phyloP scores from a whole-genome alignment of 371 early-diverging fungal species.

The Mortierella polycephala region DNA sequence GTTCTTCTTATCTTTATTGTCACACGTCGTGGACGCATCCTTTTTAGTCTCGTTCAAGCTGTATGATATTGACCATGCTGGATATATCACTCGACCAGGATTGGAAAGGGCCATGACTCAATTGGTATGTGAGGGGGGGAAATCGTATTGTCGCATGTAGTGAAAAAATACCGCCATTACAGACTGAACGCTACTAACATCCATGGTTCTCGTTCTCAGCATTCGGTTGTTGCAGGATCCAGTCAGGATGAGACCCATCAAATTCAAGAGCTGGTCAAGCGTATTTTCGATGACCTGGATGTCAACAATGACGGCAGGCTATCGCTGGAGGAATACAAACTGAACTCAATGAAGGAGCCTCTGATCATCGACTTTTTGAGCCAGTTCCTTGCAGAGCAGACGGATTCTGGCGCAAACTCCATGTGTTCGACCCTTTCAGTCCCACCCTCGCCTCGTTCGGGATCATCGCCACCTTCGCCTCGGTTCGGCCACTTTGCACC shows the following conservation, averaged over 20 bases:
- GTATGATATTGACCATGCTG: slow-evolving; percentile 86
- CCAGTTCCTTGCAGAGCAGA: slow-evolving; percentile 72
- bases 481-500: slow-evolving; percentile 52
- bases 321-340: slow-evolving; percentile 83
- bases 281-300: slow-evolving; percentile 86
- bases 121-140: slow-evolving; percentile 61
- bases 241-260: slow-evolving; percentile 74
- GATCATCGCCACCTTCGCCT: slow-evolving; percentile 58
- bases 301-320: slow-evolving; percentile 84
- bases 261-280: slow-evolving; percentile 71
- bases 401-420: slow-evolving; percentile 55
- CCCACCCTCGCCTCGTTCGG: slow-evolving; percentile 61
- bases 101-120: slow-evolving; percentile 79
- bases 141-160: neutral
- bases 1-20: slow-evolving; percentile 10
- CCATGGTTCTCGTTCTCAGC: slow-evolving; percentile 60
- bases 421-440: slow-evolving; percentile 53
- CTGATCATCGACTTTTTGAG: slow-evolving; percentile 83
- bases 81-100: slow-evolving; percentile 79
- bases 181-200: neutral
- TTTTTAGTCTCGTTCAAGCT: slow-evolving; percentile 80
- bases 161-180: neutral
- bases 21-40: neutral
- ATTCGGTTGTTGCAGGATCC: slow-evolving; percentile 63
- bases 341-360: slow-evolving; percentile 88